Evolutionary conservation across 495 filamentous ascomycete species (phyloP).

Genomic region (Trichoderma asperelloides): DNA sequence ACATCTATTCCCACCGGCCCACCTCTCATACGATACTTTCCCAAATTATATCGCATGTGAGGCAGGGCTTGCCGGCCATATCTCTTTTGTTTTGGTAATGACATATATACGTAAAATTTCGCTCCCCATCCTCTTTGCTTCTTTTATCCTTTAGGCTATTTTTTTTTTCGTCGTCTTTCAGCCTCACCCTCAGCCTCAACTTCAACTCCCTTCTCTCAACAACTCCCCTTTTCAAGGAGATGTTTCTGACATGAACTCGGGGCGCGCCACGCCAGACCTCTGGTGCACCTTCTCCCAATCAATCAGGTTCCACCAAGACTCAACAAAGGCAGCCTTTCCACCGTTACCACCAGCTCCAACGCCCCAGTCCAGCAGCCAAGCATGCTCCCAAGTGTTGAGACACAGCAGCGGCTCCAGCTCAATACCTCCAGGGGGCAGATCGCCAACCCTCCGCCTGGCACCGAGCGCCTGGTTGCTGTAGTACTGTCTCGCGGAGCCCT

Average conservation of each 20-base stretch:
- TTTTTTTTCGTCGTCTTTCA: background rate
- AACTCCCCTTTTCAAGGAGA: background rate
- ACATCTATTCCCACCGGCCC: background rate
- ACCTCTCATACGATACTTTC: background rate
- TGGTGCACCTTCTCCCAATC: slow-evolving; percentile 70
- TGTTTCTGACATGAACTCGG: slow-evolving; percentile 9
- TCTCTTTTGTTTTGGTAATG: background rate
- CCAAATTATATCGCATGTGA: background rate
- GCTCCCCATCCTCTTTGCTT: background rate
- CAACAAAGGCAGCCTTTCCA: slow-evolving; percentile 68
- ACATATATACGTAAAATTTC: slow-evolving; percentile 1
- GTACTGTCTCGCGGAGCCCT: slow-evolving; percentile 24
- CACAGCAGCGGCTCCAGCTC: slow-evolving; percentile 71
- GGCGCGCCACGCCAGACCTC: slow-evolving; percentile 16
- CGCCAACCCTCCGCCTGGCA: slow-evolving; percentile 13
- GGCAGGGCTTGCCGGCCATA: background rate
- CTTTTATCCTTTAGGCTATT: background rate
- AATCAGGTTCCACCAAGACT: slow-evolving; percentile 77
- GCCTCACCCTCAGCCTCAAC: too few species aligned
- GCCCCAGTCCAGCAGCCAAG: slow-evolving; percentile 79
- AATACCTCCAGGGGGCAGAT: slow-evolving; percentile 56
- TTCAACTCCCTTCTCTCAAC: background rate
- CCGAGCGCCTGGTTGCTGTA: slow-evolving; percentile 26
- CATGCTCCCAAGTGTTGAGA: slow-evolving; percentile 95
- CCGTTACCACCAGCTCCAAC: slow-evolving; percentile 32